Percentiles rank a stretch among this genome's conserved stretches.
Evolutionary conservation across 495 filamentous ascomycete species (phyloP).

Genomic region (Pseudoneurospora amorphoporcata): DNA sequence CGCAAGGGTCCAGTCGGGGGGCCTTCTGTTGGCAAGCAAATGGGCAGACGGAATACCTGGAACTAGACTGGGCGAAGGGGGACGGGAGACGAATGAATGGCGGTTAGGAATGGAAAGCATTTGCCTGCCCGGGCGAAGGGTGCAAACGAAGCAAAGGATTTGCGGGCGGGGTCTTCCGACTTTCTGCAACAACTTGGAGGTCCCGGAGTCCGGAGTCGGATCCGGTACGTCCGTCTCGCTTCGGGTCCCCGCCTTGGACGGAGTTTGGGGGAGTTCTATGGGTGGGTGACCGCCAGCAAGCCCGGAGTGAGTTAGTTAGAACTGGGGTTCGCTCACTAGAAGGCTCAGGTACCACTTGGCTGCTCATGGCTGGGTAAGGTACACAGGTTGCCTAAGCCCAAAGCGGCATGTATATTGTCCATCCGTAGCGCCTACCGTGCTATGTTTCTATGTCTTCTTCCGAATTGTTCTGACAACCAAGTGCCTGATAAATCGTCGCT

Average conservation of each 20-base stretch:
- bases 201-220: background rate
- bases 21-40: background rate
- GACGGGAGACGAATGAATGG: background rate
- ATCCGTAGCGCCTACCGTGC: background rate
- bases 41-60: background rate
- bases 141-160: background rate
- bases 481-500: background rate
- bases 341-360: background rate
- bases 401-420: background rate
- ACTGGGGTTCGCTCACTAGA: background rate
- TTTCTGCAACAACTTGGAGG: background rate
- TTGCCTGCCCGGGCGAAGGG: background rate
- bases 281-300: background rate
- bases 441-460: background rate
- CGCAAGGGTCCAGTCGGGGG: background rate
- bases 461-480: background rate
- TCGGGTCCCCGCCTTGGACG: background rate
- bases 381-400: background rate
- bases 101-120: too few species aligned
- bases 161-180: background rate
- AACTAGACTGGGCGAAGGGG: background rate
- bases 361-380: background rate
- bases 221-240: background rate
- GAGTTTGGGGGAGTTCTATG: background rate
- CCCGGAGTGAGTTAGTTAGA: background rate